Evolutionary conservation across 257 asterid species (phyloP).

Genomic region (Rehmannia glutinosa): DNA sequence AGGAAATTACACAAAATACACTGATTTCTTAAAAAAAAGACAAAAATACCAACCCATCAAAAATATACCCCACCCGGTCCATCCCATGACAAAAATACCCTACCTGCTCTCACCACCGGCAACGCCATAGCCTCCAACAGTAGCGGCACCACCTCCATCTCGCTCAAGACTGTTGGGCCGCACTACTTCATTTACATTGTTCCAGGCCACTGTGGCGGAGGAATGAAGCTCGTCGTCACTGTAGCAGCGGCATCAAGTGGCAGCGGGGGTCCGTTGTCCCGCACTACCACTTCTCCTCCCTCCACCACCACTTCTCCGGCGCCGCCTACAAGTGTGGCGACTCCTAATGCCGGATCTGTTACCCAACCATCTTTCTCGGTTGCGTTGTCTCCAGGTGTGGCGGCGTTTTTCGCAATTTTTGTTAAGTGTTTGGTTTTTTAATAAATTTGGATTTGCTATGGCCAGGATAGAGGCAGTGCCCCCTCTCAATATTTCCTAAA

Average conservation of each 20-base stretch:
- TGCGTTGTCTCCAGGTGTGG: conserved; percentile 23
- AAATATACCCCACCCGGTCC: no score
- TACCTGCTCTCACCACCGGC: conserved; percentile 46
- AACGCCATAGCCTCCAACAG: conserved; percentile 63
- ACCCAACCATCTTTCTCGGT: conserved; percentile 29
- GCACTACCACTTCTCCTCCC: conserved; percentile 23
- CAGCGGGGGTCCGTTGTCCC: conserved; percentile 13
- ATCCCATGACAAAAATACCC: no score
- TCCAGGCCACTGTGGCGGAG: conserved; percentile 64
- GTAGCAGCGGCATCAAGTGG: conserved; percentile 29
- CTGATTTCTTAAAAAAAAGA: no score
- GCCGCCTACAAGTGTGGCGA: conserved; percentile 14
- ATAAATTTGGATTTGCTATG: background rate
- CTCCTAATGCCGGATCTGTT: conserved; percentile 16
- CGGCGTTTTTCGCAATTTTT: conserved; percentile 12
- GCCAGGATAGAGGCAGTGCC: conserved; percentile 73
- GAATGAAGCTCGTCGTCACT: conserved; percentile 59
- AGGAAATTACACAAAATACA: no score
- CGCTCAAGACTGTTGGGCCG: conserved; percentile 52
- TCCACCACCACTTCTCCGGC: conserved; percentile 21
- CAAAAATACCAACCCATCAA: no score
- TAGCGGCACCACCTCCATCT: conserved; percentile 65
- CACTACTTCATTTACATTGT: conserved; percentile 60
- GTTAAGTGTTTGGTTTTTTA: conserved; percentile 14
- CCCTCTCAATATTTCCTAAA: background rate